Base-by-base conservation (phyloP, 345 rosid genomes). In the Ailanthus altissimus region DNA sequence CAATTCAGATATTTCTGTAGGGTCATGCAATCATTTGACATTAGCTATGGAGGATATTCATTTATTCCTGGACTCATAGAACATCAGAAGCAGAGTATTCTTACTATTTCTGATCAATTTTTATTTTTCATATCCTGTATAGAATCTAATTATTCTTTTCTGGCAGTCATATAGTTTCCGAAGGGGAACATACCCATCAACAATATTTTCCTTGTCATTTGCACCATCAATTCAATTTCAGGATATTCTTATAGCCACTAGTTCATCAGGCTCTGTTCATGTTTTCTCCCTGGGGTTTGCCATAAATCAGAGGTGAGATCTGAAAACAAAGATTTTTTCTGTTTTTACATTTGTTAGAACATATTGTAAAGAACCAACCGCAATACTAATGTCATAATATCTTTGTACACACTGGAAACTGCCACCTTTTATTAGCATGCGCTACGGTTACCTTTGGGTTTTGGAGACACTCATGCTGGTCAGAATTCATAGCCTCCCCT, bases 181-280 rank as follows among this genome's bases (percentile, higher is more conserved):
- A 76, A 91, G 98, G 87, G 98, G 97, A 46, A 86, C 94, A 77
- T 93, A 83, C 67, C 85, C 93, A 26, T 91, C 98, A n/a, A 89
- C 91, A 4, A 89, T 94, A 89, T 93, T 81, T 84, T 94, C 98
- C 66, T 85, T 94, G 81, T 93, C 98, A 75, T 93, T 94, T 80
- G 95, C 89, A 72, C 95, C 94, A 70, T 90, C 92, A n/a, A 42
- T 71, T 58, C 85, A 87, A 74, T 88, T 87, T 78, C 98, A 97
- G 0, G 91, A 91, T 79, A 86, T 94, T 82, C 92, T 94, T 74
- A 83, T 88, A 36, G 98, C 98, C 43, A 88, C 90, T 61, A 91
- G 98, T 74, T 89, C 95, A 77, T 90, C 97, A 47, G 98, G 98
- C 79, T 87, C 98, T 67, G 59, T 94, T 81, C 98, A 94, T 83